Percentiles rank a stretch among this genome's conserved stretches.
Evolutionary conservation across 257 asterid species (phyloP).

Genomic region (Solanum microdontum): DNA sequence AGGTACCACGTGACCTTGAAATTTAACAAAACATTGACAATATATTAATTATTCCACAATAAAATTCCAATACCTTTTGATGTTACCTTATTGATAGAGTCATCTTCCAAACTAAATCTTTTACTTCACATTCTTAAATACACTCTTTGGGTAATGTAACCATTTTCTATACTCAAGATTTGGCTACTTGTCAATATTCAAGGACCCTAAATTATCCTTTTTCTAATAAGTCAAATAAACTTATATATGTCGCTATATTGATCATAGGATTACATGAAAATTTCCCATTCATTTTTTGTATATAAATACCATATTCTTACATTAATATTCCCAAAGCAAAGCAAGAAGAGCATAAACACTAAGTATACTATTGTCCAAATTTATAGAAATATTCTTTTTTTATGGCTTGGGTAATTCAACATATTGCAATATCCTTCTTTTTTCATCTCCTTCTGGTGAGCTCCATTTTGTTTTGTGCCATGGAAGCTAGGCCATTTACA

Average conservation of each 20-base stretch:
- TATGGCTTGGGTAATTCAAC: not conserved
- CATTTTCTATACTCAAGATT: not conserved
- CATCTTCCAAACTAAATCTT: constrained; percentile 8
- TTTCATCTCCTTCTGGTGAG: not conserved
- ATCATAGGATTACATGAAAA: not conserved
- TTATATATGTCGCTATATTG: not conserved
- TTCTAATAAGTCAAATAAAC: not conserved
- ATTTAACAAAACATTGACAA: no score
- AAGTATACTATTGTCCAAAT: not conserved
- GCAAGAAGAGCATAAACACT: not conserved
- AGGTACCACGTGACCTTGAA: not conserved
- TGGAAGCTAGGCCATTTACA: not conserved
- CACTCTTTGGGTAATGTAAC: not conserved
- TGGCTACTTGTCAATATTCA: not conserved
- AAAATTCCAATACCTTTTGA: not conserved
- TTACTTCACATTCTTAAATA: constrained; percentile 3
- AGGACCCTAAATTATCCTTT: not conserved
- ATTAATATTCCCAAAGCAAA: not conserved
- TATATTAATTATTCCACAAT: not conserved
- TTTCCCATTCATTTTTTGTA: not conserved
- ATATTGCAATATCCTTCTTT: not conserved
- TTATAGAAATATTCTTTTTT: no score
- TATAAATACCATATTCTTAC: not conserved
- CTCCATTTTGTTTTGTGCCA: not conserved
- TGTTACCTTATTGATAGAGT: constrained; percentile 2